Base-by-base conservation (phyloP, 2,329 filamentous ascomycete genomes). In the Diaporthe velutina region DNA sequence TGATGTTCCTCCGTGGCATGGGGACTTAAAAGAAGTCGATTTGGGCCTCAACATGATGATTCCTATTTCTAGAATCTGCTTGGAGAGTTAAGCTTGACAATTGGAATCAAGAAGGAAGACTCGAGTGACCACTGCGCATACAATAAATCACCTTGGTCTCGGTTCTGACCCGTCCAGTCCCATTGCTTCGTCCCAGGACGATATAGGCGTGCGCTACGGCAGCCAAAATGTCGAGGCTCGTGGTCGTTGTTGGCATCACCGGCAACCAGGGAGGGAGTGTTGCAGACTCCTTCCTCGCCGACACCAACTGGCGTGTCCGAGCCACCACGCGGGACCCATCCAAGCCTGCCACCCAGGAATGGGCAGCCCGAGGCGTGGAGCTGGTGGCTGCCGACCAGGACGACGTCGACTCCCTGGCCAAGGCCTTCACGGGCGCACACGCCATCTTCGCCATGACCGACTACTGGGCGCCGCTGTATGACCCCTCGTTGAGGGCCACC, bases 291-390 rank as follows among this genome's bases (percentile, higher is more conserved):
- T 61, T 61, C n/a, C 57, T 61, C 35, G n/a, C n/a, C 13, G 57
- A 61, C n/a, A 4, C 79, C 7, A 75, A 60, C 15, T 82, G 77
- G 77, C 61, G 70, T 19, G 75, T 81, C 17, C 79, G 80, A 6
- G 80, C 70, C 35, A 28, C 80, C 25, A 80, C 79, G 4, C 79
- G 80, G n/a, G 77, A 79, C 73, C 45, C 76, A 2, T 57, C 70
- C 3, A 76, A 75, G 52, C 67, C 73, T 8, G 75, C 74, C 17
- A 78, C 80, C 4, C 48, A 77, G 38, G 67, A 74, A 13, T 76
- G 81, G 13, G 66, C 54, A 3, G n/a, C 74, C 4, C 74, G 71
- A 1, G 67, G 67, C 17, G 52, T 70, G 2, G 45, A 70, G 30
- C 19, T 70, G 19, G 67, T 70, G 25, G 30, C 48, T 5, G 67